A percentile compares a stretch with the other conserved stretches of the same genome.
Evolutionary conservation across 805 yeast species (phyloP).

Genomic region (Teunomyces lycoperdinae): DNA sequence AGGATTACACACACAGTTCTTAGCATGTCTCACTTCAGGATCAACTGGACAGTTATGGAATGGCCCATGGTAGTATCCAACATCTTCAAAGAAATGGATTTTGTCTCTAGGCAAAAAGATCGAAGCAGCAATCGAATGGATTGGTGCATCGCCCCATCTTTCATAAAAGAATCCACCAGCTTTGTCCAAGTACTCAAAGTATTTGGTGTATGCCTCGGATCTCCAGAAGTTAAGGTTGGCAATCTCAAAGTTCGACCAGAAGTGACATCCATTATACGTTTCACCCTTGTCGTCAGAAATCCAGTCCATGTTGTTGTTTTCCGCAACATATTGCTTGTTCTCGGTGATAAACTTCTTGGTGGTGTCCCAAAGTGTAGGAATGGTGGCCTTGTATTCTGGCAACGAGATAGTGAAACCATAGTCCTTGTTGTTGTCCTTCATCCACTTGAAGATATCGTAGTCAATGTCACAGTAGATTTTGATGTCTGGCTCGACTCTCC

Average conservation of each 20-base stretch:
- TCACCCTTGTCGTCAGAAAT: slow-evolving; percentile 66
- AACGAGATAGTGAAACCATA: slow-evolving; percentile 87
- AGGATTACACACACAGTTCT: slow-evolving; percentile 74
- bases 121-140: slow-evolving; percentile 84
- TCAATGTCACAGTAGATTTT: slow-evolving; percentile 78
- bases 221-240: slow-evolving; percentile 76
- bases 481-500: slow-evolving; percentile 93
- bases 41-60: slow-evolving; percentile 79
- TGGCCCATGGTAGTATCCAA: slow-evolving; percentile 83
- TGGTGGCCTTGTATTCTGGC: slow-evolving; percentile 79
- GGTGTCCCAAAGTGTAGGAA: slow-evolving; percentile 79
- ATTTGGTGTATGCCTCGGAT: slow-evolving; percentile 62
- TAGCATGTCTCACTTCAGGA: slow-evolving; percentile 49
- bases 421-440: slow-evolving; percentile 72
- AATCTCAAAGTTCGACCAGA: slow-evolving; percentile 89
- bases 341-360: slow-evolving; percentile 64
- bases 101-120: slow-evolving; percentile 67
- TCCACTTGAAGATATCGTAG: slow-evolving; percentile 80
- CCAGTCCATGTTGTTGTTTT: slow-evolving; percentile 67
- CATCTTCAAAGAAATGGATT: slow-evolving; percentile 76
- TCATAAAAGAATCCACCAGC: slow-evolving; percentile 92
- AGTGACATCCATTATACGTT: slow-evolving; percentile 78
- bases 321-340: slow-evolving; percentile 58
- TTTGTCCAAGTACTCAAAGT: slow-evolving; percentile 70
- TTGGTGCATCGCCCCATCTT: slow-evolving; percentile 95